These are phyloP conservation scores for Bacidia gigantensis DNA, from an alignment of 495 filamentous ascomycete genomes.

Conservation along the genomic window DNA sequence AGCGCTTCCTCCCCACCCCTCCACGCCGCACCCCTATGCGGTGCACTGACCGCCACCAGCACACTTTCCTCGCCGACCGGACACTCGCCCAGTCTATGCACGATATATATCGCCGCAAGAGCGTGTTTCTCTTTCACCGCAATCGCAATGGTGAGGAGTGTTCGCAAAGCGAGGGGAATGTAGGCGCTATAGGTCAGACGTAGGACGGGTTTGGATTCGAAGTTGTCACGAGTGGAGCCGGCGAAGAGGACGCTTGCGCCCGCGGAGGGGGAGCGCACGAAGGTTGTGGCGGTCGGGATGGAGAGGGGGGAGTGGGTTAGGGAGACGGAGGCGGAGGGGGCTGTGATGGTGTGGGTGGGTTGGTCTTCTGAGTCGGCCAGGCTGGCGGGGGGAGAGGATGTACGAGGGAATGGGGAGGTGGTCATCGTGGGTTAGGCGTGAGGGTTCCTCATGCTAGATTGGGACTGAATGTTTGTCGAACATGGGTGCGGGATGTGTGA, in stretches of 20 bases:
- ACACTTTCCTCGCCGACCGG: constrained; percentile 87
- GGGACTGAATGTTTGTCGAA: too few species aligned
- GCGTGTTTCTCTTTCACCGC: constrained; percentile 42
- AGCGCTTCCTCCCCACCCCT: constrained; percentile 76
- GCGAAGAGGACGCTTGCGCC: constrained; percentile 85
- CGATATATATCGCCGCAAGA: constrained; percentile 58
- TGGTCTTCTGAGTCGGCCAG: background rate
- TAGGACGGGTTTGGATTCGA: constrained; percentile 57
- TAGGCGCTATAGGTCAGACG: constrained; percentile 79
- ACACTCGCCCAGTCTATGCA: constrained; percentile 76
- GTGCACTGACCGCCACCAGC: constrained; percentile 70
- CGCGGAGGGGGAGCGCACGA: constrained; percentile 63
- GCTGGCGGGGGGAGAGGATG: background rate
- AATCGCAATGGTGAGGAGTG: constrained; percentile 55
- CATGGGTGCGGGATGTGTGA: too few species aligned
- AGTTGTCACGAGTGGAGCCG: constrained; percentile 82
- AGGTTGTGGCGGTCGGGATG: constrained; percentile 42
- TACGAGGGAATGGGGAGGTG: background rate
- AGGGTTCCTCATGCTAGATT: too few species aligned
- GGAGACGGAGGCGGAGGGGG: constrained; percentile 5
- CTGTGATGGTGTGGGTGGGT: background rate
- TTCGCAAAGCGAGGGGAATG: constrained; percentile 56
- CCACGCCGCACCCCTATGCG: constrained; percentile 86
- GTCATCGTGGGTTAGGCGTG: background rate
- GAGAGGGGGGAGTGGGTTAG: constrained; percentile 49